Evolutionary conservation across 2,329 filamentous ascomycete genomes (phyloP), one percentile per base, ranked within the genome.

Genomic region (Xylariaceae sp.): DNA sequence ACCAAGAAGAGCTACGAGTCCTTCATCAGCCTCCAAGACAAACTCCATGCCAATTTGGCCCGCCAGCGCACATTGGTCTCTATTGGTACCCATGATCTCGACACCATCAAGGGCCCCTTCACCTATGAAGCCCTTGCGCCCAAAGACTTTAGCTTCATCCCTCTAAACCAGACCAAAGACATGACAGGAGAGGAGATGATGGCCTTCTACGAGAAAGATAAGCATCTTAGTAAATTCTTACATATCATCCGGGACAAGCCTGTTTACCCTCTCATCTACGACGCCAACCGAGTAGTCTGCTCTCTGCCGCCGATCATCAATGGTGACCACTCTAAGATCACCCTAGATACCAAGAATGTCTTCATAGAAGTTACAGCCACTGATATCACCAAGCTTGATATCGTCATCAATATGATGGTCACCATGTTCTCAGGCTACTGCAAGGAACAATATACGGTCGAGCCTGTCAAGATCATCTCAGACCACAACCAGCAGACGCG

Each of bases 231-330:
- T 37, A 86, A 85, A 60, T 98, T 86, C 70, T 79, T 98, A 36
- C 88, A 91, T 71, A 98, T 98, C 60, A 95, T 98, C 65, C 82
- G 85, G 52, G 92, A 97, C 68, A 88, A 88, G 39, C 88, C 91
- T 5, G 86, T 95, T 35, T 98, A 98, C 67, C 93, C 93, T 19
- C 90, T 95, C 62, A 95, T 98, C 63, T 92, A 90, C 67, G 93
- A 98, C 66, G 80, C 88, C 42, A 87, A 95, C 64, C 79, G 83
- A 35, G 82, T 80, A 36, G 90, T 98, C 27, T 92, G 93, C 71
- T 97, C 92, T 6, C 77, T 98, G 60, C 93, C 93, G 1, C 93
- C 93, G 16, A 97, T 98, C 60, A 98, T 98, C 76, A 98, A 98
- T 72, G 83, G 91, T 60, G 82, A 98, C 62, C 91, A 93, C 71